These are phyloP conservation scores for Solidago caesia DNA, from an alignment of 129 eudicot genomes.

Conservation along the genomic window DNA sequence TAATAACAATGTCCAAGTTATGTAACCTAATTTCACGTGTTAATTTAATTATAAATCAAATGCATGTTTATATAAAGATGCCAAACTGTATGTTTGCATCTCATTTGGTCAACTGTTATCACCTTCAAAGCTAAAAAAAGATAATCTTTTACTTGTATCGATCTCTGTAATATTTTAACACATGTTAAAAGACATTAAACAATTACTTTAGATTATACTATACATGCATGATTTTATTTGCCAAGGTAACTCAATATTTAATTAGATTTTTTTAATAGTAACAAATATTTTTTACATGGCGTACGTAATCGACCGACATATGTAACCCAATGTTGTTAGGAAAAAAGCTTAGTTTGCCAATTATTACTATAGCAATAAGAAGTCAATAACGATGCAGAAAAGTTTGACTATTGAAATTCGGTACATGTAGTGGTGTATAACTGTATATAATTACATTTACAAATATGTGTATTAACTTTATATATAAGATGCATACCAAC, in stretches of 20 bases:
- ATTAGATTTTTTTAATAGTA: too few relatives aligned
- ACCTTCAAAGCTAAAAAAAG: background rate
- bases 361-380: background rate
- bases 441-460: too few relatives aligned
- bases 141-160: background rate
- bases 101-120: conserved; percentile 18
- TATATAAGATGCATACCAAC: too few relatives aligned
- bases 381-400: background rate
- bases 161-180: background rate
- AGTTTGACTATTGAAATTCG: background rate
- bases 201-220: background rate
- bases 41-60: background rate
- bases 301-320: background rate
- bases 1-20: conserved; percentile 8
- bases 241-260: too few relatives aligned
- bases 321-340: background rate
- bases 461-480: background rate
- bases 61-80: conserved; percentile 11
- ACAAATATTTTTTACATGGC: background rate
- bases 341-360: background rate
- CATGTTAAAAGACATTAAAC: background rate
- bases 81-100: background rate
- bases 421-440: background rate
- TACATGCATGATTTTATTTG: background rate
- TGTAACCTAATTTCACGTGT: conserved; percentile 11